Base-by-base conservation (phyloP, 306 rosid genomes). In the Delonix regia region DNA sequence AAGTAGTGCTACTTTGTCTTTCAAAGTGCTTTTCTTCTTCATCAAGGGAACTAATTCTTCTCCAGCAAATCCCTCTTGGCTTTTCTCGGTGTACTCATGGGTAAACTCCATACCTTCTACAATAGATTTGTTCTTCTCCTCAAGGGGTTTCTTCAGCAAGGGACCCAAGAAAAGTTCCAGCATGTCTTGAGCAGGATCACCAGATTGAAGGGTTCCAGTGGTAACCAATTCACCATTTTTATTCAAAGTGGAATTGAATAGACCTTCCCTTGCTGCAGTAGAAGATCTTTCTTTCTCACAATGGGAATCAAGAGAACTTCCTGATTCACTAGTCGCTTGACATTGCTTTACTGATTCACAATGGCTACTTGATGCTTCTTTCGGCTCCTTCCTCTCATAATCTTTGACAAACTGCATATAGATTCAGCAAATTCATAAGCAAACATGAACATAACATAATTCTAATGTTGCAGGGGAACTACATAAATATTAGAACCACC, bases 181-280 rank as follows among this genome's bases (percentile, higher is more conserved):
- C 97, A 94, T 92, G 70, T 90, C 94, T 74, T 80, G 94, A 76
- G 96, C 94, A 76, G 97, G 92, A 82, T 94, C 84, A 72, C 78
- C 89, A 22, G 85, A 77, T 77, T 72, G 80, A 36, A 66, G 36
- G 57, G 80, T 76, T 73, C 44, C 74, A 52, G 69, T 49, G 64
- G 21, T 59, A 56, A 12, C 71, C 82, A 78, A 65, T 75, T 86
- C 86, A 45, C 57, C 77, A 12, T 79, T 61, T 48, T 60, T 76
- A 73, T 74, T 71, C 78, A 68, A 39, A 57, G 79, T 33, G 80
- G 79, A 85, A 76, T 22, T 70, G 76, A 39, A 42, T 48, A 76
- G 78, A 76, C 16, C 72, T 39, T 80, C 80, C 49, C 74, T 16
- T 72, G 78, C 86, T n/a, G 34, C 42, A 36, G 75, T 22, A 10